phyloP scores from a whole-genome alignment of 148 eudicot species.

The Heliosperma pusillum region DNA sequence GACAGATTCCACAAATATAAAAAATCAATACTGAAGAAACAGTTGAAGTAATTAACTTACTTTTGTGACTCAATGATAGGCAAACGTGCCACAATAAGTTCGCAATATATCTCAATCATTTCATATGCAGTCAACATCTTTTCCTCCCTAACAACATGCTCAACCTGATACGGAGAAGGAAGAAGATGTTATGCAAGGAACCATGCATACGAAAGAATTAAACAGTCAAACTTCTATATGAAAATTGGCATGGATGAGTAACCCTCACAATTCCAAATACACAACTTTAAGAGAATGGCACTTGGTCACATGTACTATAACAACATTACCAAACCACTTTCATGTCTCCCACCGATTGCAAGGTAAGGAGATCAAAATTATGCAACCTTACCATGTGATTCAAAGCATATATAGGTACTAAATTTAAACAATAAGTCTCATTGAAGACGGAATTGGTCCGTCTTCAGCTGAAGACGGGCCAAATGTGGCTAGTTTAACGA shows the following conservation, averaged over 20 bases:
- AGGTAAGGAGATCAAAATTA: no score
- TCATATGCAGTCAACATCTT: conserved; percentile 84
- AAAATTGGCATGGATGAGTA: neutral
- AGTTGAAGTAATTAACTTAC: conserved; percentile 40
- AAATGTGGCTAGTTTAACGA: no score
- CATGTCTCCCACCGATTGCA: no score
- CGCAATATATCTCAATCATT: conserved; percentile 80
- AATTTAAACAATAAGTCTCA: no score
- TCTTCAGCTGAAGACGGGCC: no score
- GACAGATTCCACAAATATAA: neutral
- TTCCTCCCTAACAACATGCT: conserved; percentile 94
- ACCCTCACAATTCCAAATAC: neutral
- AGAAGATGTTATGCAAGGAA: neutral
- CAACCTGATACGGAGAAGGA: conserved; percentile 56
- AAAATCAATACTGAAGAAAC: neutral
- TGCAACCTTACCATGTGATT: no score
- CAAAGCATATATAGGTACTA: no score
- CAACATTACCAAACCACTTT: neutral
- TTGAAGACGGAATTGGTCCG: no score
- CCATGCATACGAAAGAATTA: neutral
- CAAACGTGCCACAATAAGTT: conserved; percentile 80
- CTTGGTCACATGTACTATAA: neutral
- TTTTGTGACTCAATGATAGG: conserved; percentile 93
- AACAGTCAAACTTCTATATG: conserved; percentile 8
- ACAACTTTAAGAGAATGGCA: neutral